Evolutionary conservation across 169 alveolate genomes (phyloP).

Genomic region (Plasmodium chabaudi): DNA sequence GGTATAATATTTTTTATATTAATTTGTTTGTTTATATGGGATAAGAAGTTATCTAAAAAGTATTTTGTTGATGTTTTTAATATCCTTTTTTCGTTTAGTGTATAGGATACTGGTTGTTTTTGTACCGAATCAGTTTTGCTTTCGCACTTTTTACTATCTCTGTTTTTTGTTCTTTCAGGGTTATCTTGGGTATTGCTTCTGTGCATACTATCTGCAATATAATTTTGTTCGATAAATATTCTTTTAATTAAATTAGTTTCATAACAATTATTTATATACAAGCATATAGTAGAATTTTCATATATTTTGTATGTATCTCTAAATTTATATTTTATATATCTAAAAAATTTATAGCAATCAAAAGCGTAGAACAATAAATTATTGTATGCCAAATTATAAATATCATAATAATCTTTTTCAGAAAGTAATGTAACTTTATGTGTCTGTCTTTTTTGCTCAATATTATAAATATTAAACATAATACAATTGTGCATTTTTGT

Average conservation of each 20-base stretch:
- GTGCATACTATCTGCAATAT: background rate
- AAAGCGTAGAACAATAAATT: slow-evolving; percentile 55
- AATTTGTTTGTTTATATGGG: slow-evolving; percentile 33
- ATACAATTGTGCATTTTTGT: slow-evolving; percentile 53
- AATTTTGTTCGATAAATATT: slow-evolving; percentile 39
- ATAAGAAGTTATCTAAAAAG: slow-evolving; percentile 29
- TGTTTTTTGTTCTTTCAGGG: background rate
- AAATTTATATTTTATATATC: slow-evolving; percentile 36
- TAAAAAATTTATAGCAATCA: slow-evolving; percentile 56
- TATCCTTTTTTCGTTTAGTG: slow-evolving; percentile 39
- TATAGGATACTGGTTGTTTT: background rate
- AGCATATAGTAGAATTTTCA: slow-evolving; percentile 65
- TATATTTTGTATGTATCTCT: slow-evolving; percentile 46
- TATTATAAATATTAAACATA: slow-evolving; percentile 64
- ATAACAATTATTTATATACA: slow-evolving; percentile 37
- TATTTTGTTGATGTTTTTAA: slow-evolving; percentile 56
- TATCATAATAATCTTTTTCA: slow-evolving; percentile 49
- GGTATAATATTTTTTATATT: slow-evolving; percentile 63
- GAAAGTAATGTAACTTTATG: slow-evolving; percentile 50
- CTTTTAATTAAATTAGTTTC: slow-evolving; percentile 64
- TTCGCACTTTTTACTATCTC: background rate
- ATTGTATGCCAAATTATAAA: slow-evolving; percentile 33
- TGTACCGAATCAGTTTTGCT: too few species aligned
- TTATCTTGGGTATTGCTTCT: background rate
- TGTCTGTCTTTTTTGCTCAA: slow-evolving; percentile 66